Evolutionary conservation across 2,329 filamentous ascomycete species (phyloP), one percentile per base, ranked within the genome.

Genomic region (Teratosphaeria epicoccoides): DNA sequence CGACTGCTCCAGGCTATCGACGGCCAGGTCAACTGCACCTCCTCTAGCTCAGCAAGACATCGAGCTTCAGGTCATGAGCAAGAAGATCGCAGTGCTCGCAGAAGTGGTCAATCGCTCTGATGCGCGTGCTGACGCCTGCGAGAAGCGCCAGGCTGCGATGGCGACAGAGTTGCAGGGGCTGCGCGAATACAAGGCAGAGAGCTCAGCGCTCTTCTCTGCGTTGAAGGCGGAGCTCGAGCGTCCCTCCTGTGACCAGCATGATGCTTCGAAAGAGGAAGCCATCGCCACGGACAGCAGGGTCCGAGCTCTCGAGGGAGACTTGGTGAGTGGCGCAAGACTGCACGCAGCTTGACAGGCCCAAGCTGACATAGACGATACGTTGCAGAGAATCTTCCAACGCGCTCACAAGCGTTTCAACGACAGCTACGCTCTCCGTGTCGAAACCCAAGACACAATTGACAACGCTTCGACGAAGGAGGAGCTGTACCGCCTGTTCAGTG

Each of bases 151-250:
- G 20, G n/a, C 20, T n/a, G 28, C 24, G 24, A 26, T 33, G 23
- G 50, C 11, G 3, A 28, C 10, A 9, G 28, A 47, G 17, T 5
- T 52, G 17, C 17, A 40, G 7, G 47, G 40, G 20, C 33, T 52
- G 12, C 48, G 28, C 12, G 11, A 10, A 4, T 53, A 53, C 52
- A 47, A 50, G 44, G 7, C 12, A 43, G 33, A 23, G 22, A 26
- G 43, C 29, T 11, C 46, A 20, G 26, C 44, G 6, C 49, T 53
- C 7, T 53, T 53, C 25, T 11, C n/a, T 9, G 26, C 52, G 4
- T 33, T 53, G 24, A 50, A 50, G 43, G 7, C 12, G 3, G 52
- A 53, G 48, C 44, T 53, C 6, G 33, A 53, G n/a, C 20, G n/a
- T n/a, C 33, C 33, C 20, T 7, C n/a, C 33, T 6, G n/a, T 9